Evolutionary conservation across 139 green algal species (phyloP), one percentile per base, ranked within the genome.

Genomic region (Chlamydomonas incerta): DNA sequence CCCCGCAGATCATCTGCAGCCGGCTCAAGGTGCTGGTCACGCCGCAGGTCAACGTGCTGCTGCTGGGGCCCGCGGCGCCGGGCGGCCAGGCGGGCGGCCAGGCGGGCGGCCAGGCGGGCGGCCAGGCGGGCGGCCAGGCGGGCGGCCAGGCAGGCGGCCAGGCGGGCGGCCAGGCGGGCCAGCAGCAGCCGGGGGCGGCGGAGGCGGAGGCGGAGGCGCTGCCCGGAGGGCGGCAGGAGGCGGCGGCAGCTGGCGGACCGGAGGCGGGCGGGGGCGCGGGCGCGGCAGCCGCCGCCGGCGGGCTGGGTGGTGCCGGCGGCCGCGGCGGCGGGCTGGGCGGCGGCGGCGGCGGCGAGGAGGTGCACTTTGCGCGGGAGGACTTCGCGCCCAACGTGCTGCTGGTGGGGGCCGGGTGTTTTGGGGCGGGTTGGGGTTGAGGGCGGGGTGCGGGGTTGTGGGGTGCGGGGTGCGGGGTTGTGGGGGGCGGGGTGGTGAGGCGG

Each of bases 1-100:
- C 26, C 26, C 18, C 88, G 46, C 92, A 97, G 90, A 95, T 97
- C 47, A 68, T 97, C 29, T 95, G 89, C 79, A 88, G 85, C 1
- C 92, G 95, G 58, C 87, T 98, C 81, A 95, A 92, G 72, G 87
- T 97, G 29, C 87, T 98, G 71, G 92, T 90, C 0, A 86, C 93
- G 83, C 93, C 94, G 0, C 60, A 90, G 29, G 80, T 93, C 28
- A 86, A 89, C 34, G 82, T 88, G 60, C 81, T 89, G 60, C 81
- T 89, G 52, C 72, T 90, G 77, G 80, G 86, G 29, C 46, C 69
- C 24, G 6, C 41, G 41, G 33, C 69, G 69, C 50, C 73, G 37
- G 73, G n/a, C n/a, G n/a, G n/a, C n/a, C n/a, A n/a, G n/a, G n/a
- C n/a, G n/a, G n/a, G n/a, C n/a, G n/a, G n/a, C n/a, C n/a, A n/a